These are phyloP conservation scores for Colletotrichum sojae DNA, from an alignment of 2,329 filamentous ascomycete species.

Conservation along the genomic window DNA sequence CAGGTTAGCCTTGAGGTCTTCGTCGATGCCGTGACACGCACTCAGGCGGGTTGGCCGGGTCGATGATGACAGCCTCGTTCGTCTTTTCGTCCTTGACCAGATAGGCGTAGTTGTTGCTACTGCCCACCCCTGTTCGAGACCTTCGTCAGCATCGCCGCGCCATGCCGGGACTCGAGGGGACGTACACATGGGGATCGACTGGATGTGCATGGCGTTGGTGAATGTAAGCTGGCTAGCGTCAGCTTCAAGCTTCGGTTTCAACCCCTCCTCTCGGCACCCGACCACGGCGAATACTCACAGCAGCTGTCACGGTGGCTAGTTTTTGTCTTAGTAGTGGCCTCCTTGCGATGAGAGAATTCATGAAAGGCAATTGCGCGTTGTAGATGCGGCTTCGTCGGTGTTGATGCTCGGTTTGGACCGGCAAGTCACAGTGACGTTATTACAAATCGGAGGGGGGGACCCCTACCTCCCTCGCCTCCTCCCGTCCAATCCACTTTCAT, in stretches of 20 bases:
- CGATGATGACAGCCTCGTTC: slow-evolving; percentile 83
- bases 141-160: not conserved
- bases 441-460: slow-evolving; percentile 28
- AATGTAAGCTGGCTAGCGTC: slow-evolving; percentile 49
- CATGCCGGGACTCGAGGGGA: slow-evolving; percentile 39
- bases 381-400: not conserved
- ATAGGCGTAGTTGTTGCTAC: slow-evolving; percentile 87
- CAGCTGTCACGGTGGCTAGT: slow-evolving; percentile 47
- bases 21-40: slow-evolving; percentile 56
- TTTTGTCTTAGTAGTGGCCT: slow-evolving; percentile 52
- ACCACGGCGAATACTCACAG: slow-evolving; percentile 46
- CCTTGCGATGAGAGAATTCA: slow-evolving; percentile 59
- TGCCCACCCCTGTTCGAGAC: slow-evolving; percentile 75
- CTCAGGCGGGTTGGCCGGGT: slow-evolving; percentile 85
- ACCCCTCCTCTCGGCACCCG: no score
- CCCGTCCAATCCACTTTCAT: not conserved
- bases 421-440: slow-evolving; percentile 40
- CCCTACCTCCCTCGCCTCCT: not conserved
- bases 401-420: not conserved
- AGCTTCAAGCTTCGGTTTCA: not conserved
- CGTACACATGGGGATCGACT: slow-evolving; percentile 91
- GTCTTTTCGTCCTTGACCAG: slow-evolving; percentile 84
- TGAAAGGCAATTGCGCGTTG: slow-evolving; percentile 45
- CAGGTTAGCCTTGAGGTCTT: not conserved
- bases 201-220: slow-evolving; percentile 81